phyloP scores from a whole-genome alignment of 805 yeast species.

The Nakazawaea ambrosiae region DNA sequence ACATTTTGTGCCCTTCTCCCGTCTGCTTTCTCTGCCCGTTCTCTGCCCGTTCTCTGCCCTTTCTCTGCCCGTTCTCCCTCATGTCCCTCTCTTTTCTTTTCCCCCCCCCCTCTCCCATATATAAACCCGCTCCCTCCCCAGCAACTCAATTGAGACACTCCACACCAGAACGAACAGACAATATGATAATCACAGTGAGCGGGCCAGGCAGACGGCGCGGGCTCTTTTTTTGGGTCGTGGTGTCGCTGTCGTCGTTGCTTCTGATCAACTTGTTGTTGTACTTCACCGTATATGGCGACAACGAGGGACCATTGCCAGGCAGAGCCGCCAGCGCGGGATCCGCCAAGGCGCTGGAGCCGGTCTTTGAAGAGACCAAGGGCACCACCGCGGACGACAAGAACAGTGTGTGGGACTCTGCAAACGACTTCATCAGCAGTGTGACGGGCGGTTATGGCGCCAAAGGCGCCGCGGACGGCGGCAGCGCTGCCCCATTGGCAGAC shows the following conservation, averaged over 20 bases:
- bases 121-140: no score
- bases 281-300: constrained; percentile 5
- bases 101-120: no score
- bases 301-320: not conserved
- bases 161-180: no score
- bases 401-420: constrained; percentile 1
- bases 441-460: constrained; percentile 1
- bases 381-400: not conserved
- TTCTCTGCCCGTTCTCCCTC: no score
- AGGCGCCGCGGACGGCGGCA: not conserved
- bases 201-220: constrained; percentile 8
- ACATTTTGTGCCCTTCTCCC: no score
- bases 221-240: constrained; percentile 5
- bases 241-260: constrained; percentile 3
- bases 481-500: not conserved
- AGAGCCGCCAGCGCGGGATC: not conserved
- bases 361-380: not conserved
- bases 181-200: constrained; percentile 7
- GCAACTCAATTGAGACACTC: no score
- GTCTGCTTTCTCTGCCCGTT: no score
- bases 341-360: not conserved
- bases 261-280: constrained; percentile 8
- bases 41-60: no score
- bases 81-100: no score
- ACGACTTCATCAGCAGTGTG: constrained; percentile 6